Conservation (phyloP, 2,329 filamentous ascomycete genomes). For the Sporothrix inflata region DNA sequence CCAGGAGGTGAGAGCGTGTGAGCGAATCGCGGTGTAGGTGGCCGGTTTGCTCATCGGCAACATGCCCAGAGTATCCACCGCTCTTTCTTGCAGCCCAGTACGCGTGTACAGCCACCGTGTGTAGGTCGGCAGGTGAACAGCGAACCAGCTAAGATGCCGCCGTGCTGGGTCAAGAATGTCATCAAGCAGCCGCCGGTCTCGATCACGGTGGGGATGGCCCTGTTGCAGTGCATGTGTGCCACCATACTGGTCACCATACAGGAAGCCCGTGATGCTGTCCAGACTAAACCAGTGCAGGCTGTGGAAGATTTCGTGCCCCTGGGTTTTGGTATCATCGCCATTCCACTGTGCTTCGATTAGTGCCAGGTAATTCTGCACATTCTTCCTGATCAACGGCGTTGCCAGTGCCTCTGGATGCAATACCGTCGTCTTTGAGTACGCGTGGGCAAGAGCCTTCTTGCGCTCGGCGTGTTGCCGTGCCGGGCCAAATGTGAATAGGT, state of each 20-base stretch:
- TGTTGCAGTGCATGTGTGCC: conserved; percentile 47
- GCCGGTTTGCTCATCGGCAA: conserved; percentile 55
- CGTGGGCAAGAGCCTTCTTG: conserved; percentile 57
- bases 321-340: conserved; percentile 31
- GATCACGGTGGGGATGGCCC: conserved; percentile 1
- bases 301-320: conserved; percentile 49
- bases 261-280: conserved; percentile 56
- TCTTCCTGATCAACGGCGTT: conserved; percentile 42
- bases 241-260: conserved; percentile 51
- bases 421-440: conserved; percentile 56
- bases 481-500: conserved; percentile 55
- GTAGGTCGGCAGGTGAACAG: conserved; percentile 49
- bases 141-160: conserved; percentile 53
- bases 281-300: conserved; percentile 58
- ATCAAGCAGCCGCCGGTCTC: conserved; percentile 47
- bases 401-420: conserved; percentile 43
- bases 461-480: conserved; percentile 50
- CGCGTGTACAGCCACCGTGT: conserved; percentile 55
- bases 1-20: conserved; percentile 38
- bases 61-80: conserved; percentile 42
- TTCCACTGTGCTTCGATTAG: conserved; percentile 32
- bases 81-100: conserved; percentile 43
- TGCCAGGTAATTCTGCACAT: conserved; percentile 29
- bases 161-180: conserved; percentile 54
- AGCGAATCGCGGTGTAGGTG: conserved; percentile 55